These are phyloP conservation scores for Globisporangium lucens DNA, from an alignment of 352 stramenopile species.

Conservation along the genomic window DNA sequence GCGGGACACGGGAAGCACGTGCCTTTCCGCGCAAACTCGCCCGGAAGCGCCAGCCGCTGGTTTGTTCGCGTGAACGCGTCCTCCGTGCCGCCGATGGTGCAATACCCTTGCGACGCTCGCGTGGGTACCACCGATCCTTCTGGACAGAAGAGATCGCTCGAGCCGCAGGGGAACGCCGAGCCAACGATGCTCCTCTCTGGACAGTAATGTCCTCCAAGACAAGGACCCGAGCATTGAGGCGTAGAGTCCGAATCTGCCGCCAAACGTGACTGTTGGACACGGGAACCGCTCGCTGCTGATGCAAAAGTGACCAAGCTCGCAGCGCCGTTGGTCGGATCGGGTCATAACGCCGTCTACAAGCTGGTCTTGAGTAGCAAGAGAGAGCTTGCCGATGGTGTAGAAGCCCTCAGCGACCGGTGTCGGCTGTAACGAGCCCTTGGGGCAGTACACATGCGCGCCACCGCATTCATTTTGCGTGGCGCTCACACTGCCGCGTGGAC, in stretches of 20 bases:
- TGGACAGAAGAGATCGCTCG: slow-evolving; percentile 34
- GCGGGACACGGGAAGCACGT: slow-evolving; percentile 61
- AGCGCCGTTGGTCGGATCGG: slow-evolving; percentile 44
- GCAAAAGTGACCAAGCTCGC: slow-evolving; percentile 69
- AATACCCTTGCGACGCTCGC: slow-evolving; percentile 29
- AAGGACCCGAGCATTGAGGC: slow-evolving; percentile 35
- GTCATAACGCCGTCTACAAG: slow-evolving; percentile 35
- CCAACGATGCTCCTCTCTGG: slow-evolving; percentile 24
- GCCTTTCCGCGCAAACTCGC: slow-evolving; percentile 60
- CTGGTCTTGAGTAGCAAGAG: slow-evolving; percentile 13
- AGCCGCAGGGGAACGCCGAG: slow-evolving; percentile 20
- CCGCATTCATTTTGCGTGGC: slow-evolving; percentile 47
- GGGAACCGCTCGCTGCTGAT: slow-evolving; percentile 53
- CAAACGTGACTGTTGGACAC: slow-evolving; percentile 64
- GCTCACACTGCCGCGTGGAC: slow-evolving; percentile 38
- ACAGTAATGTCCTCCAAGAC: slow-evolving; percentile 41
- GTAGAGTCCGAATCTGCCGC: slow-evolving; percentile 27
- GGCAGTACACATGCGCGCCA: slow-evolving; percentile 54
- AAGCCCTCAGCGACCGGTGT: slow-evolving; percentile 37
- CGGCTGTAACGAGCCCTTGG: slow-evolving; percentile 46
- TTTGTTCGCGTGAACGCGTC: slow-evolving; percentile 20
- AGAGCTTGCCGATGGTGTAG: slow-evolving; percentile 36
- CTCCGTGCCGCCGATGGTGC: slow-evolving; percentile 17
- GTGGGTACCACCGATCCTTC: slow-evolving; percentile 16
- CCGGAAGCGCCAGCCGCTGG: slow-evolving; percentile 32